Conservation (phyloP, 805 yeast genomes). For the Teunomyces gatunensis region DNA sequence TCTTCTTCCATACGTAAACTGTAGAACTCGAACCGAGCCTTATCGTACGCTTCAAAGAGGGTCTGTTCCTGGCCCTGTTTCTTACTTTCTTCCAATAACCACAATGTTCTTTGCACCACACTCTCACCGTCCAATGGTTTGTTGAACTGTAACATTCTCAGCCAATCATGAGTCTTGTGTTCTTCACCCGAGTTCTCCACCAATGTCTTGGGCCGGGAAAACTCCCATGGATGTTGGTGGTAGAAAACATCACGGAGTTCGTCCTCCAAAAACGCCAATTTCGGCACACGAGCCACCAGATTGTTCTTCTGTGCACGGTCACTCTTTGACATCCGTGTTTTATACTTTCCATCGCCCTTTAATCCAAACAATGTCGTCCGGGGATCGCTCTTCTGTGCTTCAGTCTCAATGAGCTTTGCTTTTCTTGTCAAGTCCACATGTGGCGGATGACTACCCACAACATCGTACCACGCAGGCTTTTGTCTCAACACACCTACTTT, state of each 20-base stretch:
- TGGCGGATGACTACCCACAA: conserved; percentile 83
- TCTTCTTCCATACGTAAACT: conserved; percentile 82
- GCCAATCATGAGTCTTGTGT: conserved; percentile 65
- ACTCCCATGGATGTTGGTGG: conserved; percentile 97
- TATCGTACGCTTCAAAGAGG: conserved; percentile 71
- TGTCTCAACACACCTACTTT: conserved; percentile 63
- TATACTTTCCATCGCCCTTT: conserved; percentile 27
- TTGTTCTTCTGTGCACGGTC: conserved; percentile 39
- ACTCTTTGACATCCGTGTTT: conserved; percentile 45
- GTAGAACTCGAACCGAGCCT: conserved; percentile 86
- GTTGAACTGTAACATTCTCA: conserved; percentile 64
- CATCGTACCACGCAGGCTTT: conserved; percentile 89
- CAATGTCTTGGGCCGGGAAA: conserved; percentile 82
- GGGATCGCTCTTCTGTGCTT: conserved; percentile 30
- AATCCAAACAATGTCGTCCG: conserved; percentile 13
- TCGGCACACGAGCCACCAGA: conserved; percentile 47
- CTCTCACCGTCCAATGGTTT: conserved; percentile 84
- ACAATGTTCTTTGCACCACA: conserved; percentile 45
- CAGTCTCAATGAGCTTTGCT: conserved; percentile 28
- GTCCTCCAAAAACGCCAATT: conserved; percentile 68
- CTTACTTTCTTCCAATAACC: conserved; percentile 28
- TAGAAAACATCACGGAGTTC: conserved; percentile 77
- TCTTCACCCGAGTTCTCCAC: conserved; percentile 74
- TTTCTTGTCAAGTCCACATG: conserved; percentile 54
- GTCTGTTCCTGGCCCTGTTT: conserved; percentile 16